Base-by-base conservation (phyloP, 2,329 filamentous ascomycete species). In the Talaromyces pinophilus region DNA sequence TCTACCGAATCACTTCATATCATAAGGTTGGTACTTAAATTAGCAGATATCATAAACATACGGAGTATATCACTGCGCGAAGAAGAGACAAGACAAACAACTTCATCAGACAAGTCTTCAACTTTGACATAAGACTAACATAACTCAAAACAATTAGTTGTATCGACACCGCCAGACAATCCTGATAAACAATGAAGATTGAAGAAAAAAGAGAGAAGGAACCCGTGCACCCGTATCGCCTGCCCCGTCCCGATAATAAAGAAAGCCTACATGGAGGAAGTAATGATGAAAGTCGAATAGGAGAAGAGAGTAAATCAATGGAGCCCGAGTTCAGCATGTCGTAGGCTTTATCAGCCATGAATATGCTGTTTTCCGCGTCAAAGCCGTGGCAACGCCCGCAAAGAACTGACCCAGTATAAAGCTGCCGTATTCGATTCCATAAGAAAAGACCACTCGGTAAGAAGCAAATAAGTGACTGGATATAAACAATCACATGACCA, bases 191-290 rank as follows among this genome's bases (percentile, higher is more conserved):
- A 57, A 57, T n/a, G 13, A 17, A 40, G 19, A 8, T 15, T 15
- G 13, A 55, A 44, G 6, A 57, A 38, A 61, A 52, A 13, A 19
- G 44, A 33, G 28, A 19, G 50, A 42, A 62, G 38, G 17, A 35
- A 28, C 52, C 55, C 50, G 15, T 65, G 64, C 64, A 66, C 64
- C 64, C 57, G 28, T 35, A 59, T 62, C 64, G 64, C 64, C 64
- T 55, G 55, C 59, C 46, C 59, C 62, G 54, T 63, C 48, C 60
- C 59, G 50, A 62, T 35, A 48, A 63, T 11, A 55, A 52, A 40
- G 28, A 38, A 33, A 57, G 54, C 54, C 11, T 57, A 38, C 54
- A 57, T 57, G 5, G 46, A 55, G 33, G 33, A 38, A 38, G 35
- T 5, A 54, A 5, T 22, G 52, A 38, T 19, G 13, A 22, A 35